A percentile compares a stretch with the other conserved stretches of the same genome.
Evolutionary conservation across 2,329 filamentous ascomycete species (phyloP).

Genomic region (Colletotrichum eremochloae): DNA sequence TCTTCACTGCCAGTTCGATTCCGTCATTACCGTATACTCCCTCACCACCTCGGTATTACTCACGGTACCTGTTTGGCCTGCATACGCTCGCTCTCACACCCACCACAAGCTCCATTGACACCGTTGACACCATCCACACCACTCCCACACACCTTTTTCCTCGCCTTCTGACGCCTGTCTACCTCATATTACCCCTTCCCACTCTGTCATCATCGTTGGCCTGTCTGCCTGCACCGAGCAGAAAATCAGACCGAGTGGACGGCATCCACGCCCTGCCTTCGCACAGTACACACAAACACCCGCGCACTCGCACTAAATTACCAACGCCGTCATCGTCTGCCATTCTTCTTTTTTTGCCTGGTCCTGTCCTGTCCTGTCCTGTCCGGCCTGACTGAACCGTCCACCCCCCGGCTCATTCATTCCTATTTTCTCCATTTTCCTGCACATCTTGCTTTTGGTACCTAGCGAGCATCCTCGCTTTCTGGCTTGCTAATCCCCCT

Average conservation of each 20-base stretch:
- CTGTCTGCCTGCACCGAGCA: background rate
- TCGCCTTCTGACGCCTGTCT: background rate
- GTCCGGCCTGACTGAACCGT: conserved; percentile 23
- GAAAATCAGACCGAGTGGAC: background rate
- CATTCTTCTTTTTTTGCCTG: conserved; percentile 3
- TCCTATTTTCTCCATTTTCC: conserved; percentile 3
- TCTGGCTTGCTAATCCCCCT: background rate
- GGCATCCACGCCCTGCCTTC: conserved; percentile 7
- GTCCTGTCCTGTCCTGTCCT: background rate
- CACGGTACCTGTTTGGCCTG: background rate
- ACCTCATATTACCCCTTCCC: conserved; percentile 23
- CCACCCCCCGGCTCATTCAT: conserved; percentile 25
- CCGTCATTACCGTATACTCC: background rate
- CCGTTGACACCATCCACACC: background rate
- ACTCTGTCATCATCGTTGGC: conserved; percentile 36
- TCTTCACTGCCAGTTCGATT: background rate
- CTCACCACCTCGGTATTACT: background rate
- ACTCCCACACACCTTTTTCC: background rate
- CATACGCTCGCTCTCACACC: background rate
- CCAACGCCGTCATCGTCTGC: conserved; percentile 35
- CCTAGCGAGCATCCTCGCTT: conserved; percentile 8
- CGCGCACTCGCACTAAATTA: background rate
- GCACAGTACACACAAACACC: conserved; percentile 7
- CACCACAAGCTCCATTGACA: background rate
- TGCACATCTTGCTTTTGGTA: conserved; percentile 30